Evolutionary conservation across 2,329 filamentous ascomycete genomes (phyloP).

Genomic region (Neopestalotiopsis sp.): DNA sequence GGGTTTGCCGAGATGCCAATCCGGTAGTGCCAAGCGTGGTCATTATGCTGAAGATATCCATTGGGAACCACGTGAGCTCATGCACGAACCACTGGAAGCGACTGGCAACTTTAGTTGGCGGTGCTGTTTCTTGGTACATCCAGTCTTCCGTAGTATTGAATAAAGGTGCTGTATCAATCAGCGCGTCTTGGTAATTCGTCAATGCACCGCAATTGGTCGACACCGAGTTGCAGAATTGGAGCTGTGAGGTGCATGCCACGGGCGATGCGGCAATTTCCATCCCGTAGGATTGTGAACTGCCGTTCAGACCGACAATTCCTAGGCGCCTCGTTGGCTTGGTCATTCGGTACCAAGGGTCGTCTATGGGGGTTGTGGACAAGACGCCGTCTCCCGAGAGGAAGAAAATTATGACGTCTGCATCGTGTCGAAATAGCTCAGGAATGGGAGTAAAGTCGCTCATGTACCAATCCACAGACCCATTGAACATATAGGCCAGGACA

Average conservation of each 20-base stretch:
- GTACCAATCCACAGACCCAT: no score
- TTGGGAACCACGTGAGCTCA: no score
- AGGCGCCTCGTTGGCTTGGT: neutral
- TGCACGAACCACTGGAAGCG: no score
- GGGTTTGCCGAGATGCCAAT: neutral
- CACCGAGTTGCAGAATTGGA: slow-evolving; percentile 1
- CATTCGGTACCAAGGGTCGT: slow-evolving; percentile 26
- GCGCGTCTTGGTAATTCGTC: neutral
- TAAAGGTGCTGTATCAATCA: neutral
- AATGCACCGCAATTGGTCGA: neutral
- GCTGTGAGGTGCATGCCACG: slow-evolving; percentile 3
- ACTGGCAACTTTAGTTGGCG: no score
- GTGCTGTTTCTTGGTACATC: no score
- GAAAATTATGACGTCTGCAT: slow-evolving; percentile 17
- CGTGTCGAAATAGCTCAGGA: neutral
- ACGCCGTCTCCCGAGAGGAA: slow-evolving; percentile 26
- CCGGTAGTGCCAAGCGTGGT: neutral
- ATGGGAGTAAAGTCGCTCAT: slow-evolving; percentile 9
- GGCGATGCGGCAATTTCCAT: slow-evolving; percentile 3
- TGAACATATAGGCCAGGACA: neutral
- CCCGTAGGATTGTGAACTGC: neutral
- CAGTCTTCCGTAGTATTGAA: neutral
- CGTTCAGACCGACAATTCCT: neutral
- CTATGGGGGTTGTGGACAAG: slow-evolving; percentile 14
- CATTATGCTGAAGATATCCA: neutral